Percentiles rank a stretch among this genome's conserved stretches.
phyloP scores from a whole-genome alignment of 2,329 filamentous ascomycete genomes.

The Aspergillus proliferans region DNA sequence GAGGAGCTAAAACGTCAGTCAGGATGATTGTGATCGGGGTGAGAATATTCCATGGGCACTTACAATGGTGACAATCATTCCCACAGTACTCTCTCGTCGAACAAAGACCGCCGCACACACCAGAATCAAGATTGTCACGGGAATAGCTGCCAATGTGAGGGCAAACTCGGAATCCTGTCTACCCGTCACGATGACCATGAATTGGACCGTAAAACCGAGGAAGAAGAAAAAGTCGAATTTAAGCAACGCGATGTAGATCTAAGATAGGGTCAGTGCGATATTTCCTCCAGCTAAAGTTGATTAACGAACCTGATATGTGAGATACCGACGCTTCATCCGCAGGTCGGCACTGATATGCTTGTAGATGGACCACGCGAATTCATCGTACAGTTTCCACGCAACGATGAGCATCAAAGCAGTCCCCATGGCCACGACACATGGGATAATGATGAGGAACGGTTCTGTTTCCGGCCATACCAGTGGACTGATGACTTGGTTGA shows the following conservation, averaged over 20 bases:
- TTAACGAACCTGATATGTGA: slow-evolving; percentile 81
- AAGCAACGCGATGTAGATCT: slow-evolving; percentile 96
- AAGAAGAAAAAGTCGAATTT: slow-evolving; percentile 99
- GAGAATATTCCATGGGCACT: slow-evolving; percentile 19
- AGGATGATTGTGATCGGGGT: background rate
- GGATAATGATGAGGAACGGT: slow-evolving; percentile 78
- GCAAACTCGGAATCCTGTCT: slow-evolving; percentile 68
- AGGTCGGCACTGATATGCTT: slow-evolving; percentile 98
- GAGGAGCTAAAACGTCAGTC: slow-evolving; percentile 48
- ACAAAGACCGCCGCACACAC: slow-evolving; percentile 80
- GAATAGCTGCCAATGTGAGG: slow-evolving; percentile 82
- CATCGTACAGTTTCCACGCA: slow-evolving; percentile 93
- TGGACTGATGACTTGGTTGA: slow-evolving; percentile 39
- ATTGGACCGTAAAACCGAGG: slow-evolving; percentile 96
- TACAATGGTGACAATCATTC: slow-evolving; percentile 71
- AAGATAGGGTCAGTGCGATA: slow-evolving; percentile 15
- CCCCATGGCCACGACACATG: slow-evolving; percentile 70
- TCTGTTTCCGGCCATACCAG: slow-evolving; percentile 64
- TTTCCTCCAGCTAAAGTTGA: background rate
- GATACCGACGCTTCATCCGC: slow-evolving; percentile 91
- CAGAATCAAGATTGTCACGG: slow-evolving; percentile 83
- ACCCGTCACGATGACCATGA: slow-evolving; percentile 80
- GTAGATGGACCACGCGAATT: slow-evolving; percentile 98
- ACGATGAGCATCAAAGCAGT: slow-evolving; percentile 68
- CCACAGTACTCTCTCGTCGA: slow-evolving; percentile 69